A percentile compares a stretch with the other conserved stretches of the same genome.
These are phyloP conservation scores for Ogataea philodendri DNA, from an alignment of 805 yeast genomes.

Conservation along the genomic window DNA sequence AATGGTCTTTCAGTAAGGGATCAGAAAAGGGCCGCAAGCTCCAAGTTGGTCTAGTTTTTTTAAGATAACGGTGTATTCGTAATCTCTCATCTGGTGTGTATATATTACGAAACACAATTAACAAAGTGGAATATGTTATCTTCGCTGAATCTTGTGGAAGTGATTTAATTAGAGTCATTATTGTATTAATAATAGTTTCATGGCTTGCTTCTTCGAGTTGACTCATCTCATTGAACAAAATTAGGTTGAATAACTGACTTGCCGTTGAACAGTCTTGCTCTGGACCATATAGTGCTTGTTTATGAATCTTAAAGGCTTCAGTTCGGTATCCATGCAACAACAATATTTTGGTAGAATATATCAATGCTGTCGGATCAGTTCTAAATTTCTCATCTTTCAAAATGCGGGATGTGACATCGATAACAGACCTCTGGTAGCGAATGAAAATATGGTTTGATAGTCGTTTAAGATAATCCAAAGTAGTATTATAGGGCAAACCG, in stretches of 20 bases:
- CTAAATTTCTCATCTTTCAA: no score
- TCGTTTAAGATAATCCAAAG: no score
- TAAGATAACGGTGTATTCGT: conserved; percentile 1
- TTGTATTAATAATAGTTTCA: not conserved
- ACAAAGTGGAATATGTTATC: conserved; percentile 13
- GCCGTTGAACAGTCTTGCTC: not conserved
- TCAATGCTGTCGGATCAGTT: no score
- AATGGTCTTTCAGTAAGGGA: no score
- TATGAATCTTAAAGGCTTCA: not conserved
- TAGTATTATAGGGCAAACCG: no score
- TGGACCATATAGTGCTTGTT: not conserved
- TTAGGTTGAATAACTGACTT: conserved; percentile 1
- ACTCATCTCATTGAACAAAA: conserved; percentile 2
- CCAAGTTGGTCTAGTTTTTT: not conserved
- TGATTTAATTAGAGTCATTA: not conserved
- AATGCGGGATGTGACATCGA: no score
- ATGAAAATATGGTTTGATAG: no score
- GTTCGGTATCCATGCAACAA: conserved; percentile 1
- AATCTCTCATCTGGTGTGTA: conserved; percentile 5
- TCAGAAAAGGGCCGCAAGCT: no score
- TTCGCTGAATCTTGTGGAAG: conserved; percentile 5
- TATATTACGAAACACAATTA: conserved; percentile 11
- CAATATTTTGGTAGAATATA: no score
- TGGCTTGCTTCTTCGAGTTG: conserved; percentile 1
- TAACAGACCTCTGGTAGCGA: no score